A percentile compares a stretch with the other conserved stretches of the same genome.
Evolutionary conservation across 1,284 basidiomycete genomes (phyloP).

Genomic region (Tetrapyrgos nigripes): DNA sequence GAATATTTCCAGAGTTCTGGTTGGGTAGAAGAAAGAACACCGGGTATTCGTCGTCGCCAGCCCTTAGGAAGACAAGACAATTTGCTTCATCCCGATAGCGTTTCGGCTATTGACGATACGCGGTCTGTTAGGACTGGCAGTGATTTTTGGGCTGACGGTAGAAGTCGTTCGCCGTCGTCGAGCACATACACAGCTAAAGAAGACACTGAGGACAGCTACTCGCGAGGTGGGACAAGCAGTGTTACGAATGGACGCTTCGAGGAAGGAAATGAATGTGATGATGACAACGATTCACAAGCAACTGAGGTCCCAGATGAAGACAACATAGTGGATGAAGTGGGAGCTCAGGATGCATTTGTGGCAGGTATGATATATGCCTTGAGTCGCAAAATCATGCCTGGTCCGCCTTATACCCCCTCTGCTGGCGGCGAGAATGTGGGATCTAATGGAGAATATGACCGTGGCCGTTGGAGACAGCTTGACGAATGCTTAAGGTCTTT

Average conservation of each 20-base stretch:
- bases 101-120: conserved; percentile 35
- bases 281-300: conserved; percentile 62
- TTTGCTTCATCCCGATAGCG: conserved; percentile 10
- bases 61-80: background rate
- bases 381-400: conserved; percentile 69
- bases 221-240: background rate
- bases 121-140: conserved; percentile 75
- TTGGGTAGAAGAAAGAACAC: conserved; percentile 61
- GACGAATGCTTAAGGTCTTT: conserved; percentile 77
- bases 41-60: conserved; percentile 7
- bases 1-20: conserved; percentile 85
- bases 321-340: conserved; percentile 64
- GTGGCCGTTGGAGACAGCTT: conserved; percentile 63
- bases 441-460: conserved; percentile 44
- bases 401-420: conserved; percentile 71
- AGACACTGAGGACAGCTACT: conserved; percentile 25
- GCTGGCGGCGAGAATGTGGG: conserved; percentile 45
- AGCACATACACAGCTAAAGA: conserved; percentile 57
- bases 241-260: conserved; percentile 4
- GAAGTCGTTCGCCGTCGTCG: conserved; percentile 60
- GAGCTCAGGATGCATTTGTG: conserved; percentile 80
- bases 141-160: conserved; percentile 72
- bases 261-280: conserved; percentile 37
- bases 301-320: conserved; percentile 30
- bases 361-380: conserved; percentile 83